Base-by-base conservation (phyloP, 805 yeast genomes). In the Clavispora fructus region DNA sequence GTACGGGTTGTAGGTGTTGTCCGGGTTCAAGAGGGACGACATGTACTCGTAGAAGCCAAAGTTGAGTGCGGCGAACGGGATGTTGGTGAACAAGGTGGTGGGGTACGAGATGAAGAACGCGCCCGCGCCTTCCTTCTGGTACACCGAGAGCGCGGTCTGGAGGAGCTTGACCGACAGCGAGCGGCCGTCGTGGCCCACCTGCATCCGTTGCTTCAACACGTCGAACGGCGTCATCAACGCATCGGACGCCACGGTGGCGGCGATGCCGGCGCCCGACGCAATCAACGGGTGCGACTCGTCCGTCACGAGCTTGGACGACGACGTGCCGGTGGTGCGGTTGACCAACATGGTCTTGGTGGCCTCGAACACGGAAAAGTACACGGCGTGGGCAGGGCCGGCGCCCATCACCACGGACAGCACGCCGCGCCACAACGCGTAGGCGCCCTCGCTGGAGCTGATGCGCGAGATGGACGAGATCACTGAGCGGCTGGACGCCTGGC, bases 351-450 rank as follows among this genome's bases (percentile, higher is more conserved):
- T 80, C 61, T 86, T 85, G 41, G 90, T 76, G 42, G 82, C 75
- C 67, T 92, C 99, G 65, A 90, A 94, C 4, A 94, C 95, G n/a
- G 91, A 83, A 63, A 90, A 92, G 67, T 94, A 92, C 7, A 94
- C 85, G 4, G 98, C 98, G 69, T 92, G 99, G 3, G 98, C 97
- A 2, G 99, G 99, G 7, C 99, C 99, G n/a, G 99, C 97, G 33
- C 99, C 99, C 50, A 92, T 62, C 2, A 90, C 83, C 49, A 94
- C 95, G 1, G 96, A 86, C 23, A 89, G 83, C 14, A 92, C 87
- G 45, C 99, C 99, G 60, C 95, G 77, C 96, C 97, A 92, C 27
- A 94, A 75, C 0, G 96, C 87, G 43, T 79, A 61, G 6, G 92
- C 85, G 2, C 99, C 99, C 64, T 92, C 98, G 14, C 85, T 74